Conservation (phyloP, 2,329 filamentous ascomycete species). For the Clonostachys rosea region DNA sequence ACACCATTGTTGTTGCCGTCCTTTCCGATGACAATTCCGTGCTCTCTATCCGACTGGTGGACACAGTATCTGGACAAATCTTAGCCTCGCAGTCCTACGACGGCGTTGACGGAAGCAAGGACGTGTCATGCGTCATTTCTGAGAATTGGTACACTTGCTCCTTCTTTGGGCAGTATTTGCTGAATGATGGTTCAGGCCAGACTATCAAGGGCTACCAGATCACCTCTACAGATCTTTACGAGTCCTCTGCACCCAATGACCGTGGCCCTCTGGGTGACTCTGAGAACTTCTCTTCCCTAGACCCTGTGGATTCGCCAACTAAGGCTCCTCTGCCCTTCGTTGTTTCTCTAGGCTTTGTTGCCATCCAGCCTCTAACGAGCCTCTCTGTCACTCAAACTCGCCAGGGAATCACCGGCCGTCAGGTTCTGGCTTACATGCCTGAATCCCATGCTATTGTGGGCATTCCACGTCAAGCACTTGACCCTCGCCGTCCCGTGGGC, state of each 20-base stretch:
- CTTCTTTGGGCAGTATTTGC: slow-evolving; percentile 60
- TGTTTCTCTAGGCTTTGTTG: slow-evolving; percentile 74
- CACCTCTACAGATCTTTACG: slow-evolving; percentile 83
- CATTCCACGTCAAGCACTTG: slow-evolving; percentile 73
- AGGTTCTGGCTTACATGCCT: slow-evolving; percentile 75
- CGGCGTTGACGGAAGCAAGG: slow-evolving; percentile 69
- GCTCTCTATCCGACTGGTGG: slow-evolving; percentile 74
- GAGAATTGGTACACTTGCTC: slow-evolving; percentile 97
- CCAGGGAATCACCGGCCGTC: slow-evolving; percentile 84
- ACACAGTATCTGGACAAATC: slow-evolving; percentile 79
- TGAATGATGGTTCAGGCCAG: slow-evolving; percentile 47
- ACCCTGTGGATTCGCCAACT: slow-evolving; percentile 53
- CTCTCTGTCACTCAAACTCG: slow-evolving; percentile 84
- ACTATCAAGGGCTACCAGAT: slow-evolving; percentile 80
- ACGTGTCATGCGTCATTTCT: slow-evolving; percentile 72
- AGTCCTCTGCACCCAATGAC: slow-evolving; percentile 78
- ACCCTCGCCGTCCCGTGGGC: slow-evolving; percentile 81
- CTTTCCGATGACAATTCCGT: slow-evolving; percentile 52
- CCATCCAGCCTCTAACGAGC: slow-evolving; percentile 72
- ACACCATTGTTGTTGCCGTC: slow-evolving; percentile 72
- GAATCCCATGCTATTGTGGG: slow-evolving; percentile 70
- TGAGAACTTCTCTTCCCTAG: slow-evolving; percentile 73
- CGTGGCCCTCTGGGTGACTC: slow-evolving; percentile 70
- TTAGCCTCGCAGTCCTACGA: slow-evolving; percentile 67
- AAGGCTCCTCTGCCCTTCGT: slow-evolving; percentile 65